These are phyloP conservation scores for Ulmus americana DNA, from an alignment of 331 rosid genomes.

Conservation along the genomic window DNA sequence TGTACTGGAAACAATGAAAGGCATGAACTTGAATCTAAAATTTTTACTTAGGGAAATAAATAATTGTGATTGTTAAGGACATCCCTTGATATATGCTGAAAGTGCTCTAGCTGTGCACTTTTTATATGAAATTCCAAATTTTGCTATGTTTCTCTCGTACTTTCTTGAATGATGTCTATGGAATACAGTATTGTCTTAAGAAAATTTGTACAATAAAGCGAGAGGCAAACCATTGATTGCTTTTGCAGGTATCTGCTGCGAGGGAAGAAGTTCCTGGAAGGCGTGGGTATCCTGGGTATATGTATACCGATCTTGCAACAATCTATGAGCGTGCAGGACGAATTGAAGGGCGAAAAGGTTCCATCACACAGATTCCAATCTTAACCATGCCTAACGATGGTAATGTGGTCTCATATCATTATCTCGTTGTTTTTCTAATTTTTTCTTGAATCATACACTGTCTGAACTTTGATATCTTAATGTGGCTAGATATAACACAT, in stretches of 20 bases:
- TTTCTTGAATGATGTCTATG: neutral
- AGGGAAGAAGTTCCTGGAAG: conserved; percentile 99
- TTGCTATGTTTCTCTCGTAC: neutral
- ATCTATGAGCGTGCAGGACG: conserved; percentile 99
- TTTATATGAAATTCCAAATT: neutral
- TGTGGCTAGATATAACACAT: conserved; percentile 79
- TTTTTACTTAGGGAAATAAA: neutral
- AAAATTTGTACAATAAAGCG: conserved; percentile 5
- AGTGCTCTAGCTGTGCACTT: neutral
- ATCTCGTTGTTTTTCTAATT: conserved; percentile 8
- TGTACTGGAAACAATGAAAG: conserved; percentile 14
- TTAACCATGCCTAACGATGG: conserved; percentile 99
- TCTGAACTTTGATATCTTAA: conserved; percentile 23
- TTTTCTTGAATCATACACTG: conserved; percentile 14
- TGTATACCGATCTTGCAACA: conserved; percentile 99
- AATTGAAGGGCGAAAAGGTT: conserved; percentile 97
- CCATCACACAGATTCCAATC: conserved; percentile 97
- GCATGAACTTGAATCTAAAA: conserved; percentile 5
- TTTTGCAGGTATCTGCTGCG: conserved; percentile 92
- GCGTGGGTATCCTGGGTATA: conserved; percentile 99
- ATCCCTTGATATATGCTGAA: conserved; percentile 7
- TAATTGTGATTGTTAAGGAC: conserved; percentile 12
- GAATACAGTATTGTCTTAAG: neutral
- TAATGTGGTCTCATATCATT: conserved; percentile 23
- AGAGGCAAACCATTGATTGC: conserved; percentile 17